These are phyloP conservation scores for Fusarium mundagurra DNA, from an alignment of 2,329 filamentous ascomycete species.

Conservation along the genomic window DNA sequence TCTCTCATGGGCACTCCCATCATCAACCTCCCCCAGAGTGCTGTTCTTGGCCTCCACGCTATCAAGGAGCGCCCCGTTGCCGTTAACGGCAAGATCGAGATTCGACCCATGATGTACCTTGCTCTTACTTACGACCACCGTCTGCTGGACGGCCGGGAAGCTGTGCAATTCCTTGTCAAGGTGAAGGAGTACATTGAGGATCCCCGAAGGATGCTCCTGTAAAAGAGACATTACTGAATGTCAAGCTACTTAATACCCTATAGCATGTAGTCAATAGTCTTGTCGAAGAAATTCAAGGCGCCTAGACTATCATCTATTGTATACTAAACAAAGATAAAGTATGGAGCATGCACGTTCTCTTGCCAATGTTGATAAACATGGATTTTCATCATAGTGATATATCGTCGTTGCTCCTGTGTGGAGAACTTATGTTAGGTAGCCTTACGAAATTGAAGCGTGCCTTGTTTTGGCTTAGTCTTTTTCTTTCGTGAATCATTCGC, in stretches of 20 bases:
- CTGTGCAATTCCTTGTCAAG: constrained; percentile 95
- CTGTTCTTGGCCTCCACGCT: constrained; percentile 91
- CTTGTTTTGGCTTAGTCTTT: constrained; percentile 3
- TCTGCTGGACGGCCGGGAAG: constrained; percentile 92
- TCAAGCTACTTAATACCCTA: constrained; percentile 29
- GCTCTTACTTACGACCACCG: constrained; percentile 98
- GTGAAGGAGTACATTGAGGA: constrained; percentile 98
- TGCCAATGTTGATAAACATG: background rate
- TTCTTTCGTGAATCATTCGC: background rate
- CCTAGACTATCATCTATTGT: constrained; percentile 22
- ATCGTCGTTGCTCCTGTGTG: background rate
- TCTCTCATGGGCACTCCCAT: constrained; percentile 98
- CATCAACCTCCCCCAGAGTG: constrained; percentile 95
- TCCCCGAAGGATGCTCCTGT: constrained; percentile 87
- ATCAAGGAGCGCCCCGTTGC: constrained; percentile 95
- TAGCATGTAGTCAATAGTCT: constrained; percentile 12
- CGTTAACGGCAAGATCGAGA: constrained; percentile 92
- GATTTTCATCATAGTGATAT: background rate
- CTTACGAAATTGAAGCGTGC: background rate
- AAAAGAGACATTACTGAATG: constrained; percentile 40
- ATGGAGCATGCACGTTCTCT: background rate
- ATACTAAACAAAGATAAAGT: constrained; percentile 9
- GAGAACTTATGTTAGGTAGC: background rate
- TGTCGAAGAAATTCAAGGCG: background rate
- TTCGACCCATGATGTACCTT: constrained; percentile 99